Evolutionary conservation across 169 alveolate species (phyloP), one percentile per base, ranked within the genome.

Genomic region (Plasmodium knowlesi): DNA sequence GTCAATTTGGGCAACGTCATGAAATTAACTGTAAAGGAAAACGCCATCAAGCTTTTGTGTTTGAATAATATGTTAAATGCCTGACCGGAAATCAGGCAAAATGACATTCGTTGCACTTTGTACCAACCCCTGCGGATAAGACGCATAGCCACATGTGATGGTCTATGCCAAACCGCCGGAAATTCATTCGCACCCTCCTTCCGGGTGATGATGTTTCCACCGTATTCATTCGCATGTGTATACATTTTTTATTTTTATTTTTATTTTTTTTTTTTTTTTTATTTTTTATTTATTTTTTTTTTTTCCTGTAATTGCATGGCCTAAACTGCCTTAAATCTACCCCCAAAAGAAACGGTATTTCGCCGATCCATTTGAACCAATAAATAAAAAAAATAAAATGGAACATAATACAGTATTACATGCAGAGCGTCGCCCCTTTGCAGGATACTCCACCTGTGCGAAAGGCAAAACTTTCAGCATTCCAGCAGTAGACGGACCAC

Each of bases 1-100:
- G 34, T 88, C 34, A 57, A 88, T 61, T 25, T 88, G 50, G 94
- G 94, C n/a, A 78, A 67, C 50, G 53, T 79, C 71, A 88, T 88
- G 94, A 79, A 88, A 46, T 78, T 88, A 88, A 88, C 83, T 4
- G 89, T 88, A 9, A 88, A 88, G 41, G 94, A 88, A 73, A 88
- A 88, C 82, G 94, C 94, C 25, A 88, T 88, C 43, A 80, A 80
- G 50, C 82, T 88, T 28, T 79, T 88, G 25, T 46, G 90, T 76
- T 88, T 88, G 50, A 88, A 88, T 76, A 88, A 80, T 70, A 30
- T 73, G 19, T 79, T 88, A 32, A 78, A 61, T n/a, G 43, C 88
- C 30, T 88, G 50, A 88, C 57, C 12, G 57, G 71, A 43, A 16
- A 41, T 37, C 32, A 50, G 39, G 41, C 28, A 12, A 54, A 54